Conservation (phyloP, 192 early-diverging fungal genomes). For the Pilobolus umbonatus region DNA sequence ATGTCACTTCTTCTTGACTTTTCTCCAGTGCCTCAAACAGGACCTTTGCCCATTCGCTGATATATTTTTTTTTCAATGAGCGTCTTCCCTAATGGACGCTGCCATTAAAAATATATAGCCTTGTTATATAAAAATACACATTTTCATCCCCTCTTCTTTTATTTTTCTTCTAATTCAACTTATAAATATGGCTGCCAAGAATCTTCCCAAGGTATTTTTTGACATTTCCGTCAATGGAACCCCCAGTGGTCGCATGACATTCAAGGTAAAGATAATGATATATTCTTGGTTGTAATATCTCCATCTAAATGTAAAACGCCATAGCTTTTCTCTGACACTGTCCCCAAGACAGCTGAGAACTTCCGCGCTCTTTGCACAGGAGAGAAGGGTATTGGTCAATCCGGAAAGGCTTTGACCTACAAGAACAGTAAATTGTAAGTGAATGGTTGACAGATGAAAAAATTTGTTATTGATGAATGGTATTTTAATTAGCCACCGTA, state of each 20-base stretch:
- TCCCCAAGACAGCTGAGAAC: conserved; percentile 95
- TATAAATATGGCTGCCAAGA: conserved; percentile 51
- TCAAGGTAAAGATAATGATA: conserved; percentile 30
- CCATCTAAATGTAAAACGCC: neutral
- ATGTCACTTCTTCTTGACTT: too few relatives aligned
- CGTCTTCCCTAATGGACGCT: too few relatives aligned
- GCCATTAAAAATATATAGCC: too few relatives aligned
- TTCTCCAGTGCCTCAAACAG: too few relatives aligned
- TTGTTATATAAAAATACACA: too few relatives aligned
- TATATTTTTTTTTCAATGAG: too few relatives aligned
- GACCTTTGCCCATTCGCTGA: too few relatives aligned
- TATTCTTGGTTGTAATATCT: too few relatives aligned
- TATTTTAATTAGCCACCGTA: conserved; percentile 46
- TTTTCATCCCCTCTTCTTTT: too few relatives aligned
- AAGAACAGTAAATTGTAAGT: conserved; percentile 51
- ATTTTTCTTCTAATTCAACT: too few relatives aligned
- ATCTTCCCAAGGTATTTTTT: conserved; percentile 59
- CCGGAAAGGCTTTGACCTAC: conserved; percentile 59
- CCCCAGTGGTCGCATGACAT: conserved; percentile 51
- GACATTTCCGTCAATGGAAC: conserved; percentile 63
- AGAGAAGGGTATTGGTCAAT: conserved; percentile 50
- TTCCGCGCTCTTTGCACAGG: conserved; percentile 72
- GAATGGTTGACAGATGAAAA: neutral
- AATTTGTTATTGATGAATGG: neutral
- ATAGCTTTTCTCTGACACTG: conserved; percentile 69